These are phyloP conservation scores for Ceratobasidium sp. DNA, from an alignment of 1,284 basidiomycete species.

Conservation along the genomic window DNA sequence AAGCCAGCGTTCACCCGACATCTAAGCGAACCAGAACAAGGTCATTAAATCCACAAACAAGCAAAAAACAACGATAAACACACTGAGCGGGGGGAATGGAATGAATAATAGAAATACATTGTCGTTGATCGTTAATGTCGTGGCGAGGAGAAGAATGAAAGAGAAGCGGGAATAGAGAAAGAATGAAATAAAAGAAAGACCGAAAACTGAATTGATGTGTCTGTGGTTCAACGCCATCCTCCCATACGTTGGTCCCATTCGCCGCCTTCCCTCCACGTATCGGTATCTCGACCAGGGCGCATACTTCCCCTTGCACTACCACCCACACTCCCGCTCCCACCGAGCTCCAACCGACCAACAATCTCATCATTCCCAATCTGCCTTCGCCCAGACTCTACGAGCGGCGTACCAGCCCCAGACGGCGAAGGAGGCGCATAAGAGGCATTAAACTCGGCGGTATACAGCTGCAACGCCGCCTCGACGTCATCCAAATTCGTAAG, in stretches of 20 bases:
- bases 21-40: neutral
- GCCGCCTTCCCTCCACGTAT: conserved; percentile 26
- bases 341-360: conserved; percentile 29
- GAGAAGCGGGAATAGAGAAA: neutral
- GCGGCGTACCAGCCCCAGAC: neutral
- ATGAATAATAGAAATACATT: conserved; percentile 16
- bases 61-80: neutral
- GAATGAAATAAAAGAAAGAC: neutral
- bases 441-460: conserved; percentile 16
- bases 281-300: conserved; percentile 22
- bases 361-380: conserved; percentile 30
- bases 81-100: neutral
- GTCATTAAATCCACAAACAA: neutral
- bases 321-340: conserved; percentile 21
- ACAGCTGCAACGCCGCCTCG: conserved; percentile 19
- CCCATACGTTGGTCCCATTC: conserved; percentile 29
- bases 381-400: conserved; percentile 1
- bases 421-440: conserved; percentile 25
- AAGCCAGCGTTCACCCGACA: neutral
- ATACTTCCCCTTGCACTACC: conserved; percentile 9
- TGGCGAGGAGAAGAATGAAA: neutral
- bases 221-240: conserved; percentile 22
- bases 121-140: neutral
- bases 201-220: neutral
- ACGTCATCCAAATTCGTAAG: conserved; percentile 25